Evolutionary conservation across 495 filamentous ascomycete genomes (phyloP).

Genomic region (Trichoderma virens): DNA sequence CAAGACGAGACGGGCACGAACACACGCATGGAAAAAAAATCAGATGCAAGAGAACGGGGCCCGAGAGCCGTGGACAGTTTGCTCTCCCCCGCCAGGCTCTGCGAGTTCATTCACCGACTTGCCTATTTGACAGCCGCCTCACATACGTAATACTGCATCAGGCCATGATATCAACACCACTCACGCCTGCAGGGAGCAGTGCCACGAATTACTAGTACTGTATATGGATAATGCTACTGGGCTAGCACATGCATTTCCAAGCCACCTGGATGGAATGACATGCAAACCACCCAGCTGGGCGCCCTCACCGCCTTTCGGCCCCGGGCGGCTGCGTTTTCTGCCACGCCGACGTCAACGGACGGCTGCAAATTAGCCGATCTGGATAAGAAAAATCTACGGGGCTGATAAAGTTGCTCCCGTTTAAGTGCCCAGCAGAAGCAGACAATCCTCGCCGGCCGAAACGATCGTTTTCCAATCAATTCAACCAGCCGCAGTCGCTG

Average conservation of each 20-base stretch:
- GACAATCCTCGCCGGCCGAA: too few species aligned
- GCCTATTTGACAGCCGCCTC: too few species aligned
- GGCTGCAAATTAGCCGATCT: not conserved
- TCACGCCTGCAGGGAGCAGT: too few species aligned
- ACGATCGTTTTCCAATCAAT: too few species aligned
- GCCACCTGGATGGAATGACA: too few species aligned
- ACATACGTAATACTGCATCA: too few species aligned
- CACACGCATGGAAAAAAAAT: not conserved
- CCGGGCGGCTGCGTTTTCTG: not conserved
- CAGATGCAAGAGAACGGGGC: not conserved
- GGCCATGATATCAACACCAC: too few species aligned
- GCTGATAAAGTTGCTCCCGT: not conserved
- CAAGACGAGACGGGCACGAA: not conserved
- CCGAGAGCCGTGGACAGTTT: not conserved
- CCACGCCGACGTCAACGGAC: not conserved
- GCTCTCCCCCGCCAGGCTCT: not conserved
- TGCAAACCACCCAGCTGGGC: too few species aligned
- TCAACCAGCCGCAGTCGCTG: too few species aligned
- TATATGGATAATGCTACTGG: too few species aligned
- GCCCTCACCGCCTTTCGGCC: slow-evolving; percentile 2
- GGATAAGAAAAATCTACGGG: slow-evolving; percentile 2
- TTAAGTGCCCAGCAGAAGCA: not conserved
- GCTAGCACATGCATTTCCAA: too few species aligned
- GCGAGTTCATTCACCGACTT: slow-evolving; percentile 1
- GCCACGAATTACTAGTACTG: too few species aligned